Percentiles rank a stretch among this genome's conserved stretches.
Evolutionary conservation across 208 protist species (phyloP).

Genomic region (Leishmania tarentolae): DNA sequence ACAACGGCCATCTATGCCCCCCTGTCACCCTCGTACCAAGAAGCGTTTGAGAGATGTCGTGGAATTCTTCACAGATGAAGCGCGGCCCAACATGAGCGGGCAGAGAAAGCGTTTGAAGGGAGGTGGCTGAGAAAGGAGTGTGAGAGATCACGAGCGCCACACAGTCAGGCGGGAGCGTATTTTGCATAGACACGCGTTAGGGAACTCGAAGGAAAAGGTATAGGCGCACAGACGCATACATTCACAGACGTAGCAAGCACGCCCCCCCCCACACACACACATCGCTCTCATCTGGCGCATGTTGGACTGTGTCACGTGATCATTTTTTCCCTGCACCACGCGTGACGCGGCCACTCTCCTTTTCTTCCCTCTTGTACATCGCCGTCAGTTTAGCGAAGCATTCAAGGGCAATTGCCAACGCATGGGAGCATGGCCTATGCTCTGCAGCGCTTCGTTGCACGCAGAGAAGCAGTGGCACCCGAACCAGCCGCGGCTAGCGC

Average conservation of each 20-base stretch:
- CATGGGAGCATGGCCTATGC: conserved; percentile 73
- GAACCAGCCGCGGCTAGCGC: conserved; percentile 64
- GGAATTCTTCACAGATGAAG: not conserved
- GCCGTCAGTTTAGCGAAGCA: not conserved
- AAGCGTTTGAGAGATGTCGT: not conserved
- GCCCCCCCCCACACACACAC: not conserved
- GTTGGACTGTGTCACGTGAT: not conserved
- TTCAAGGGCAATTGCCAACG: conserved; percentile 74
- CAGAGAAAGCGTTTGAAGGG: not conserved
- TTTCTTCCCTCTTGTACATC: not conserved
- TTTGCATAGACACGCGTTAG: not conserved
- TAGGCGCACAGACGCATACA: not conserved
- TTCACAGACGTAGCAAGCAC: not conserved
- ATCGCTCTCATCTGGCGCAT: not conserved
- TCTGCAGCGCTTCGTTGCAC: conserved; percentile 74
- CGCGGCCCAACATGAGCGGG: not conserved
- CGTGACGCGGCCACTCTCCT: not conserved
- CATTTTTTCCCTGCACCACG: not conserved
- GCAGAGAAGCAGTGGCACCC: conserved; percentile 86
- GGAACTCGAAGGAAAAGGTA: not conserved
- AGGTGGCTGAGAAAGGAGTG: not conserved
- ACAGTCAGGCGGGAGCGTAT: not conserved
- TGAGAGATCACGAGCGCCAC: not conserved
- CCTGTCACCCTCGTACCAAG: too few relatives aligned
- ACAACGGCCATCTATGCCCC: not conserved